A percentile compares a stretch with the other conserved stretches of the same genome.
Evolutionary conservation across 352 stramenopile genomes (phyloP).

Genomic region (Globisporangium camurandrum): DNA sequence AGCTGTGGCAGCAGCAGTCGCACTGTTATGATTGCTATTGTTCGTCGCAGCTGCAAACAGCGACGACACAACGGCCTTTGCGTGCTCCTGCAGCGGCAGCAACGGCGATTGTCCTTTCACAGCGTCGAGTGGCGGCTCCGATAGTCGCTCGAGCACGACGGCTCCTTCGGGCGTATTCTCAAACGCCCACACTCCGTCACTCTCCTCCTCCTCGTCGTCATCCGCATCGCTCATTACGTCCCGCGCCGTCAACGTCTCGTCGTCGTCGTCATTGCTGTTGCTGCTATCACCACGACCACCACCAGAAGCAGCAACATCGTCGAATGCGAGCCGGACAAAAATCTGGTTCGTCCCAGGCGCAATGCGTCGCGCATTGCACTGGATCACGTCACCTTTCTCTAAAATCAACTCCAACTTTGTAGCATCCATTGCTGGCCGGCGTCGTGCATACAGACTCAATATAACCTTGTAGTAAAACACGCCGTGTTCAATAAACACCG

Average conservation of each 20-base stretch:
- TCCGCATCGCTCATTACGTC: too few species aligned
- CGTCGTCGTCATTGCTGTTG: not conserved
- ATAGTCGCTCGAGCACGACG: slow-evolving; percentile 51
- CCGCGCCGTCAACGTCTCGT: too few species aligned
- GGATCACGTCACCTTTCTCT: slow-evolving; percentile 45
- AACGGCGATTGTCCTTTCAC: slow-evolving; percentile 3
- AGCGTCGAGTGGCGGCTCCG: slow-evolving; percentile 31
- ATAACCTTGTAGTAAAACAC: slow-evolving; percentile 63
- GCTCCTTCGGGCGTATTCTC: slow-evolving; percentile 53
- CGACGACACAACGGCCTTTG: slow-evolving; percentile 57
- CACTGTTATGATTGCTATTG: slow-evolving; percentile 4
- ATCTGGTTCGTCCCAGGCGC: slow-evolving; percentile 54
- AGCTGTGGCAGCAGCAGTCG: not conserved
- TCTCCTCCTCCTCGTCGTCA: slow-evolving; percentile 7
- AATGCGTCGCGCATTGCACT: slow-evolving; percentile 42
- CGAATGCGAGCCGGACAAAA: slow-evolving; percentile 35
- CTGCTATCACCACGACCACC: slow-evolving; percentile 4
- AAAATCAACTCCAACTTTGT: slow-evolving; percentile 45
- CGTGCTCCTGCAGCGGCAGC: slow-evolving; percentile 52
- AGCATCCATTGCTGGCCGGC: slow-evolving; percentile 35
- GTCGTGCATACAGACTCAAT: slow-evolving; percentile 36
- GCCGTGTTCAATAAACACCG: slow-evolving; percentile 46
- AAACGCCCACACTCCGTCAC: slow-evolving; percentile 50
- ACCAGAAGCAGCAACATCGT: slow-evolving; percentile 3
- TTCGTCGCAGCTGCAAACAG: slow-evolving; percentile 39